Evolutionary conservation across 768 basidiomycete genomes (phyloP), one percentile per base, ranked within the genome.

Genomic region (Trametes cingulata): DNA sequence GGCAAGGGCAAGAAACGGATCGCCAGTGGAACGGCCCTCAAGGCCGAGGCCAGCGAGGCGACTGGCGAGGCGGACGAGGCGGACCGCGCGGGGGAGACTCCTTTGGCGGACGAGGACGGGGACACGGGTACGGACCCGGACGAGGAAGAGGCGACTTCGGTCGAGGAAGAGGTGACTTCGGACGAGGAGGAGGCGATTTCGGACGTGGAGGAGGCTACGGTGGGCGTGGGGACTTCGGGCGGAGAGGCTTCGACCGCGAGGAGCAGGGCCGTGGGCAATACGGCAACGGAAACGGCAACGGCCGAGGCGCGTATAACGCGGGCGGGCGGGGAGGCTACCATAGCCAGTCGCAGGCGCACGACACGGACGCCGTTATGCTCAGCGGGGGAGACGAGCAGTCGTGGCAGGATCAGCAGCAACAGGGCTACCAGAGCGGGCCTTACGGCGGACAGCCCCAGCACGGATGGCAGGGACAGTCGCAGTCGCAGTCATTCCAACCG

Each of bases 321-420:
- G 73, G 72, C 49, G 69, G 75, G 66, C 72, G 77, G 36, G 72
- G 52, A 33, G 29, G 29, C 29, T 33, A 33, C 29, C n/a, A n/a
- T n/a, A n/a, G n/a, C n/a, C 29, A 33, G 12, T 65, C 67, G 29
- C 58, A 69, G 62, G 65, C 68, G 39, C 68, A 74, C 37, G 65
- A 69, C n/a, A 82, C 86, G 51, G 85, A 86, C 59, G 85, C 85
- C 41, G 70, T 89, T 43, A 80, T 85, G 25, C 76, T 88, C 43
- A 83, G 85, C 46, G 85, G 79, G 53, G 80, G 35, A 33, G 47
- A 42, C 24, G 47, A 55, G 10, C 33, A 42, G 12, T 19, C 43
- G 45, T 67, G 67, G 67, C 54, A 62, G 41, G 40, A 40, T 3
- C 24, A 46, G 42, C 53, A 57, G 43, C 53, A 49, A 52, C 50